phyloP scores from a whole-genome alignment of 208 protist genomes.

The Crithidia sp. region DNA sequence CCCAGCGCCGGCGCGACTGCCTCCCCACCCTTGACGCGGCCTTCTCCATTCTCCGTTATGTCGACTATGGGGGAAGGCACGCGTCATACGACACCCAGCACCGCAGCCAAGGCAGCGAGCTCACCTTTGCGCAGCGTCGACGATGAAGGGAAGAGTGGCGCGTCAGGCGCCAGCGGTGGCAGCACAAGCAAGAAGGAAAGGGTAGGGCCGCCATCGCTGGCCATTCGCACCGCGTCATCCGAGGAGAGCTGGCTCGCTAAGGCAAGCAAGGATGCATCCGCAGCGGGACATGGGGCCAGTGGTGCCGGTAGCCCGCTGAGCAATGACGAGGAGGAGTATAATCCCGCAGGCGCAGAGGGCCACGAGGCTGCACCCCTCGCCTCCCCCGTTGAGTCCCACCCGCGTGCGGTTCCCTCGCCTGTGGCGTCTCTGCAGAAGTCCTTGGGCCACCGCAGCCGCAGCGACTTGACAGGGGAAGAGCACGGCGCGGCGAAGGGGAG shows the following conservation, averaged over 20 bases:
- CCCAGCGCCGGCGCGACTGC: background rate
- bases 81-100: background rate
- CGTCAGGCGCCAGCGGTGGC: too few relatives aligned
- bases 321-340: too few relatives aligned
- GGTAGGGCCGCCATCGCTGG: background rate
- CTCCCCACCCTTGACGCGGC: background rate
- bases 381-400: too few relatives aligned
- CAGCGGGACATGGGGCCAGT: too few relatives aligned
- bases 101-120: background rate
- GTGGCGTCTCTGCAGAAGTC: too few relatives aligned
- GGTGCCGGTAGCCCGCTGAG: too few relatives aligned
- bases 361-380: too few relatives aligned
- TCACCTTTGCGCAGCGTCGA: too few relatives aligned
- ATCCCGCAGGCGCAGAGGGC: too few relatives aligned
- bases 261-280: background rate
- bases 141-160: too few relatives aligned
- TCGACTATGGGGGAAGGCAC: constrained; percentile 3
- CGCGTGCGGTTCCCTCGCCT: too few relatives aligned
- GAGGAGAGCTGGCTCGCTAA: background rate
- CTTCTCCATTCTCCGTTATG: constrained; percentile 10
- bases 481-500: background rate
- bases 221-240: background rate
- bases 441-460: background rate
- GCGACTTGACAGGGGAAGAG: constrained; percentile 16
- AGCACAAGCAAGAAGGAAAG: background rate